A percentile compares a stretch with the other conserved stretches of the same genome.
Conservation (phyloP, 164 flowering plant genomes). For the Warburgia ugandensis region DNA sequence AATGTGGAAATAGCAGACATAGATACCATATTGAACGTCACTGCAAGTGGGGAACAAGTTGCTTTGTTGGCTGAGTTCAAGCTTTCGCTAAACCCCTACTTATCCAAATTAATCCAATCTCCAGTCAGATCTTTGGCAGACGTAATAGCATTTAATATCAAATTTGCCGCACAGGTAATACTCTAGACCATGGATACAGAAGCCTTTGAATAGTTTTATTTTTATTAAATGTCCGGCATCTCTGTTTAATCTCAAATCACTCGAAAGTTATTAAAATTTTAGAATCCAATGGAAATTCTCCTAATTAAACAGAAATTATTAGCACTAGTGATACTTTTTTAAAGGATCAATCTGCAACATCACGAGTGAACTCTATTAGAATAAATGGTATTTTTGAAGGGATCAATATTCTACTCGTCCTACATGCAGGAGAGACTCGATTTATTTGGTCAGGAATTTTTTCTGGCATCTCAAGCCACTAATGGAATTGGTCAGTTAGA, state of each 20-base stretch:
- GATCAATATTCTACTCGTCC: not conserved
- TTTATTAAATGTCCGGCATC: too few relatives aligned
- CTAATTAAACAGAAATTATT: too few relatives aligned
- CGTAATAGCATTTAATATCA: constrained; percentile 47
- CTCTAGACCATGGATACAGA: too few relatives aligned
- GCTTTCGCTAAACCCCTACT: constrained; percentile 27
- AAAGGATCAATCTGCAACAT: too few relatives aligned
- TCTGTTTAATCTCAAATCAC: too few relatives aligned
- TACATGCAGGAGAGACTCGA: constrained; percentile 27
- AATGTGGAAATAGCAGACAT: constrained; percentile 33
- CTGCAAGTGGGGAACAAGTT: constrained; percentile 21
- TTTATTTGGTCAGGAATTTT: constrained; percentile 21
- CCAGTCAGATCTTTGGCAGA: constrained; percentile 53
- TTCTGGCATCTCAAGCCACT: constrained; percentile 21
- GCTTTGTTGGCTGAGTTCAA: constrained; percentile 51
- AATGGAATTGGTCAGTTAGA: constrained; percentile 22
- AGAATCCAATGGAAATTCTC: too few relatives aligned
- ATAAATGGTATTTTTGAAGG: too few relatives aligned
- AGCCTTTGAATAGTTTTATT: too few relatives aligned
- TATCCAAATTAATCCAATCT: constrained; percentile 36
- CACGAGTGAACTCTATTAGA: too few relatives aligned
- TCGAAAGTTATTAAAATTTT: too few relatives aligned
- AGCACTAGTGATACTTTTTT: too few relatives aligned
- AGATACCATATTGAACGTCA: constrained; percentile 13
- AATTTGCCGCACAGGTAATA: constrained; percentile 30